Evolutionary conservation across 2,329 filamentous ascomycete genomes (phyloP), one percentile per base, ranked within the genome.

Genomic region (Colletotrichum plurivorum): DNA sequence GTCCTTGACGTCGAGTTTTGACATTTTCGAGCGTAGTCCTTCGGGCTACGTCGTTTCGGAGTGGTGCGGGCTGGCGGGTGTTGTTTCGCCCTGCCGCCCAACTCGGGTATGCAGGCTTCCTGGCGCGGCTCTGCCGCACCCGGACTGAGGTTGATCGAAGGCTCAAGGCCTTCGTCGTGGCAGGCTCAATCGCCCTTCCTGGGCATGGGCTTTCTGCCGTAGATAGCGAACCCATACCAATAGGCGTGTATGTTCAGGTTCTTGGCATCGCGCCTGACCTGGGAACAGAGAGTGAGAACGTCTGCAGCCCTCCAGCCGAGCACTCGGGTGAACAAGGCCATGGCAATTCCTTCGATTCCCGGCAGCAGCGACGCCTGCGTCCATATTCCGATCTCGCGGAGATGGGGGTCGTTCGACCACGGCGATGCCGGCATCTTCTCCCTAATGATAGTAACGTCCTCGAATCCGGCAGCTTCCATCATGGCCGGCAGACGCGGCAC

Each of bases 391-490:
- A 77, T 71, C 54, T 76, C 76, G 49, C 73, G 74, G 18, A 77
- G 56, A 15, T 72, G 72, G 2, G 71, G 67, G 69, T 80, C 77
- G 36, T 64, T 67, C 1, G 77, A 68, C 80, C 80, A 82, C 4
- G 73, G 72, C 7, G 78, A 77, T 3, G 79, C 58, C 10, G 79
- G 79, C 25, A 74, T 67, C 60, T 75, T 75, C 53, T 73, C 72
- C 9, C 71, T 71, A 9, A 70, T 69, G 51, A 78, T 74, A 1
- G 69, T 72, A 2, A 80, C 62, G 48, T 80, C 77, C 12, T 74
- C 72, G 48, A 76, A 82, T 0, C 76, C 79, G 3, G 20, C 39
- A 5, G 41, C 55, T 9, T 46, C 39, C 39, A 67, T 46, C 18
- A 27, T 45, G 1, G 20, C 13, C 7, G 48, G n/a, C 2, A 60